A percentile compares a stretch with the other conserved stretches of the same genome.
Conservation (phyloP, 306 rosid genomes). For the Dalbergia oliveri region DNA sequence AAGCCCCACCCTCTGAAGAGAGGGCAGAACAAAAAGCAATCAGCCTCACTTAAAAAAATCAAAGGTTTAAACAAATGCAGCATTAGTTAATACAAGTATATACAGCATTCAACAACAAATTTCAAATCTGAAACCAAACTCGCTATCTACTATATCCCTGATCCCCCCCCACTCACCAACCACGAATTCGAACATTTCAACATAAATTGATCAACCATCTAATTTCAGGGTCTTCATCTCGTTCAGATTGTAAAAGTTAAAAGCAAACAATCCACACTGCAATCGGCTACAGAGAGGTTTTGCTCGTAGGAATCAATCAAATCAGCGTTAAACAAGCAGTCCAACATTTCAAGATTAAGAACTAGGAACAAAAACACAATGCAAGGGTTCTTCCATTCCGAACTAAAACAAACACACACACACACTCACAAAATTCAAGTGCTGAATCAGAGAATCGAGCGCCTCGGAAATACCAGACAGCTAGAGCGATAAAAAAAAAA, state of each 20-base stretch:
- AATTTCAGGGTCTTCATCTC: background rate
- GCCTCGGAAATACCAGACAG: conserved; percentile 10
- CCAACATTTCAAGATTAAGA: no score
- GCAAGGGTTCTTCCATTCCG: no score
- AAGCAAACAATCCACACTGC: background rate
- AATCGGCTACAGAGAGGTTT: no score
- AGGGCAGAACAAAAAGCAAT: no score
- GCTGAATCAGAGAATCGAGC: background rate
- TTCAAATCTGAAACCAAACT: conserved; percentile 6
- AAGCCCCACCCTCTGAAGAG: no score
- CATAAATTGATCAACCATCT: background rate
- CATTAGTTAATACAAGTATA: background rate
- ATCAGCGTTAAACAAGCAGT: no score
- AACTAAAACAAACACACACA: no score
- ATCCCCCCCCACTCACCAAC: background rate
- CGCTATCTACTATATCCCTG: background rate
- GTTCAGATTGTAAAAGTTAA: conserved; percentile 10
- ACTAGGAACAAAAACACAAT: no score
- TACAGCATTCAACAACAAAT: background rate
- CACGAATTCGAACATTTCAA: background rate
- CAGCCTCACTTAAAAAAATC: background rate
- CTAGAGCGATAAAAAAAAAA: background rate
- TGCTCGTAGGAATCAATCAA: no score
- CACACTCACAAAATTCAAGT: background rate
- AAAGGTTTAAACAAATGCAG: conserved; percentile 4